A percentile compares a stretch with the other conserved stretches of the same genome.
These are phyloP conservation scores for Erysimum cheiranthoides DNA, from an alignment of 345 rosid genomes.

Conservation along the genomic window DNA sequence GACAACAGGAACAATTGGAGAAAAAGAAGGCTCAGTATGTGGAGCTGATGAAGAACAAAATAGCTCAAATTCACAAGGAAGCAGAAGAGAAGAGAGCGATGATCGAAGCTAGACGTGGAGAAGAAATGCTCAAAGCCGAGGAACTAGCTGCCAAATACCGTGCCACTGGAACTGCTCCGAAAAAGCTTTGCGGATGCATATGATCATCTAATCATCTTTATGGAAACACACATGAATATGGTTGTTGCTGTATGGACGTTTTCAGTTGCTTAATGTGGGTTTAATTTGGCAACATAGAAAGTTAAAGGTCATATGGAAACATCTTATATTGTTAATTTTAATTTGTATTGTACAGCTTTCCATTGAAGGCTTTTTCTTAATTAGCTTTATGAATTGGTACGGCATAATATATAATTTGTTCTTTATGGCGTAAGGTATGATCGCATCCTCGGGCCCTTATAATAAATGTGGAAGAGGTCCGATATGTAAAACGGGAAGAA, in stretches of 20 bases:
- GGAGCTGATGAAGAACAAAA: constrained; percentile 47
- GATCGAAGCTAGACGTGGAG: constrained; percentile 47
- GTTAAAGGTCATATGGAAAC: constrained; percentile 12
- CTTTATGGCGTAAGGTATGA: constrained; percentile 3
- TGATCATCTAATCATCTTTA: constrained; percentile 7
- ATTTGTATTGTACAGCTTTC: constrained; percentile 22
- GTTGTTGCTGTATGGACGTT: constrained; percentile 13
- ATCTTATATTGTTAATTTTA: constrained; percentile 1
- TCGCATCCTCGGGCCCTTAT: not conserved
- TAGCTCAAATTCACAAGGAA: constrained; percentile 45
- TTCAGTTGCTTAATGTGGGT: constrained; percentile 15
- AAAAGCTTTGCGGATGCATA: constrained; percentile 44
- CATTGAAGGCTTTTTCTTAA: not conserved
- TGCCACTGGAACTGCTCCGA: constrained; percentile 42
- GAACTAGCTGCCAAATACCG: constrained; percentile 49
- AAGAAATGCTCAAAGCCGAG: constrained; percentile 42
- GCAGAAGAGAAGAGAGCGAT: constrained; percentile 49
- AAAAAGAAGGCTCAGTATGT: constrained; percentile 45
- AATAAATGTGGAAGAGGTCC: not conserved
- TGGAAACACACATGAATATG: not conserved
- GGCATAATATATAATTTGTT: not conserved
- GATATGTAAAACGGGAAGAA: not conserved
- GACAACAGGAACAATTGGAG: constrained; percentile 40
- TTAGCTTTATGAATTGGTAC: constrained; percentile 10
- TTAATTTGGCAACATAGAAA: constrained; percentile 10